phyloP scores from a whole-genome alignment of 148 eudicot genomes.

The Camellia japonica region DNA sequence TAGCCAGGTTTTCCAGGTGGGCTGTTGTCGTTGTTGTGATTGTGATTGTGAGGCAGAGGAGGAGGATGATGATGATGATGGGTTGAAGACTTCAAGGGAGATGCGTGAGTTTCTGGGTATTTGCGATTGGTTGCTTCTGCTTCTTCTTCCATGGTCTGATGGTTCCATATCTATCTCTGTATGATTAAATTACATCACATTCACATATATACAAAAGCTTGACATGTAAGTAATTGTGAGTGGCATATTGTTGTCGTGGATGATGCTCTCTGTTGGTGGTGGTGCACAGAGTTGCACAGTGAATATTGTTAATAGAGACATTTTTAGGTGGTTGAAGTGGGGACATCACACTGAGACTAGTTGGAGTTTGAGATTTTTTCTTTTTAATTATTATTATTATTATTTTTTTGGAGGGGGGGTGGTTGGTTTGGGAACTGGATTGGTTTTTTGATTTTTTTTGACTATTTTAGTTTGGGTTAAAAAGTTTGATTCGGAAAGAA shows the following conservation, averaged over 20 bases:
- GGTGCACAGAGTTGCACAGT: not conserved
- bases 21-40: slow-evolving; percentile 6
- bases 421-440: too few relatives aligned
- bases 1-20: slow-evolving; percentile 52
- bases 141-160: slow-evolving; percentile 25
- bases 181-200: not conserved
- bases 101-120: slow-evolving; percentile 74
- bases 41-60: slow-evolving; percentile 13
- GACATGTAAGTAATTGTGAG: not conserved
- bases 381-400: too few relatives aligned
- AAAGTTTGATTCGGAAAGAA: too few relatives aligned
- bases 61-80: slow-evolving; percentile 45
- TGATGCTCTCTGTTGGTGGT: not conserved
- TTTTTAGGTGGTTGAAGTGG: too few relatives aligned
- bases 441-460: too few relatives aligned
- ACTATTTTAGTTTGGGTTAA: too few relatives aligned
- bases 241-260: not conserved
- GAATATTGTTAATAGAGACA: too few relatives aligned
- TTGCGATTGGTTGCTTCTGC: slow-evolving; percentile 41
- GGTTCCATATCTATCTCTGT: slow-evolving; percentile 50
- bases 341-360: too few relatives aligned
- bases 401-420: too few relatives aligned
- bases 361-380: too few relatives aligned
- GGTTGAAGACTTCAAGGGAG: slow-evolving; percentile 91
- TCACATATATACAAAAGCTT: not conserved